Conservation (phyloP, 169 alveolate genomes). For the Neospora caninum region DNA sequence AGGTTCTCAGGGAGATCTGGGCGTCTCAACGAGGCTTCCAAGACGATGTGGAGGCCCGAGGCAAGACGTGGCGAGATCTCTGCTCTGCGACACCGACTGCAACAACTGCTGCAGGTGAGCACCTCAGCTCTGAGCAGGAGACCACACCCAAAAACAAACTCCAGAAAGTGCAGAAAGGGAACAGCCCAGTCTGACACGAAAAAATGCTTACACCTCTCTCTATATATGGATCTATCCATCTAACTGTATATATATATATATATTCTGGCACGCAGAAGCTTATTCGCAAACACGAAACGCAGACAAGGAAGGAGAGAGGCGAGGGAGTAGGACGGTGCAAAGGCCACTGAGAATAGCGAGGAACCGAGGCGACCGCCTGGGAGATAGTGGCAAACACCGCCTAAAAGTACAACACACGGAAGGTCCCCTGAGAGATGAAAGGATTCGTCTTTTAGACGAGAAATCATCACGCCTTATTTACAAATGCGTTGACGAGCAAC, state of each 20-base stretch:
- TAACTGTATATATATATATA: not conserved
- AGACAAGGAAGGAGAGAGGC: not conserved
- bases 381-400: too few species aligned
- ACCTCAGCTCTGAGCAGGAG: not conserved
- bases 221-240: not conserved
- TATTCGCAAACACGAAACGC: too few species aligned
- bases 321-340: not conserved
- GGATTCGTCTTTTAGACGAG: too few species aligned
- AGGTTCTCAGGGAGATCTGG: not conserved
- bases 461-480: too few species aligned
- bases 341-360: too few species aligned
- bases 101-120: not conserved
- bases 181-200: too few species aligned
- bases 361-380: too few species aligned
- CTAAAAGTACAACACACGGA: too few species aligned
- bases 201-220: too few species aligned
- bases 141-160: not conserved
- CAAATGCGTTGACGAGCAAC: too few species aligned
- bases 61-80: not conserved
- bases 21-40: not conserved
- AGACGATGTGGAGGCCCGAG: not conserved
- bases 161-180: too few species aligned
- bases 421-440: too few species aligned
- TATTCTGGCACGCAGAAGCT: not conserved
- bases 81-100: slow-evolving; percentile 17